These are phyloP conservation scores for Claviceps humidiphila DNA, from an alignment of 2,329 filamentous ascomycete genomes.

Conservation along the genomic window DNA sequence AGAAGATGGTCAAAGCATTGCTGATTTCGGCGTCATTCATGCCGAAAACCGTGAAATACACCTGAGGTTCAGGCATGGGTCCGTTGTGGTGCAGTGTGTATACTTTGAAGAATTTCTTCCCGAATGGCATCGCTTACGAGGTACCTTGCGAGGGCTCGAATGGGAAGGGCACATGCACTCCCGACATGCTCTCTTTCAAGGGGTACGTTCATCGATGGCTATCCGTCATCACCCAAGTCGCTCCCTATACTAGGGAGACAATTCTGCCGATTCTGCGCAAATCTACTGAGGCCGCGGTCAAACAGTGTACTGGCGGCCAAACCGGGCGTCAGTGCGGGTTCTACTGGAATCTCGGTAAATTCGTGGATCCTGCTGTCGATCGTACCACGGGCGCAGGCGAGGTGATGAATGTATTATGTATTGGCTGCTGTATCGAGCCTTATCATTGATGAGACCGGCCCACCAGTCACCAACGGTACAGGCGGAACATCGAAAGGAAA, in stretches of 20 bases:
- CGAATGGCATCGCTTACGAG: slow-evolving; percentile 49
- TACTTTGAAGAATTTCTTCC: slow-evolving; percentile 38
- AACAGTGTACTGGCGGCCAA: slow-evolving; percentile 46
- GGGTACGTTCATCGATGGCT: slow-evolving; percentile 57
- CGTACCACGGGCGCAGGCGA: slow-evolving; percentile 45
- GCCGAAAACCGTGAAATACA: slow-evolving; percentile 1
- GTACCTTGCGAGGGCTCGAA: slow-evolving; percentile 51
- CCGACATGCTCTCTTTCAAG: slow-evolving; percentile 63
- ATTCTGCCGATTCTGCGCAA: slow-evolving; percentile 45
- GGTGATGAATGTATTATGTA: slow-evolving; percentile 44
- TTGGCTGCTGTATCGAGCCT: slow-evolving; percentile 40
- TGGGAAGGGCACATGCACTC: slow-evolving; percentile 42
- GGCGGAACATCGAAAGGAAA: slow-evolving; percentile 37
- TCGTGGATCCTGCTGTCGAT: slow-evolving; percentile 33
- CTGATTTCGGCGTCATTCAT: neutral
- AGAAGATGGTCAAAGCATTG: neutral
- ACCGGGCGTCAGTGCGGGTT: slow-evolving; percentile 50
- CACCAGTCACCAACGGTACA: slow-evolving; percentile 30
- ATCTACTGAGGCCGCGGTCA: slow-evolving; percentile 46
- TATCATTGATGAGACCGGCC: slow-evolving; percentile 27
- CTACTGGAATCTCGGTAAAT: slow-evolving; percentile 40
- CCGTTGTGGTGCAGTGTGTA: slow-evolving; percentile 6
- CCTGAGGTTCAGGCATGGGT: neutral
- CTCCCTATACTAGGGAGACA: slow-evolving; percentile 39
- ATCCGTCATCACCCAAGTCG: slow-evolving; percentile 45